Conservation (phyloP, 177 flowering plant genomes). For the Vitis hybrid region DNA sequence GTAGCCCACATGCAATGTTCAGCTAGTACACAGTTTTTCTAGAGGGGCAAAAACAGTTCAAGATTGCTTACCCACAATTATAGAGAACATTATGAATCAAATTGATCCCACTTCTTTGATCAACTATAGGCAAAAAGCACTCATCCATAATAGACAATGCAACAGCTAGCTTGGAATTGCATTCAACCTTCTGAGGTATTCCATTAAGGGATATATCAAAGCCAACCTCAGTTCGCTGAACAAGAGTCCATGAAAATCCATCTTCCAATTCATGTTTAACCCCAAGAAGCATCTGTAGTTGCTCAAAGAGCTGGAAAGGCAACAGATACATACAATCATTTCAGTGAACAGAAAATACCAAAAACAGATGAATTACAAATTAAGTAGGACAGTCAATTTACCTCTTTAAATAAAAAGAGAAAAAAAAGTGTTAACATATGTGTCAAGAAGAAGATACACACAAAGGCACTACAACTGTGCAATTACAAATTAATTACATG, state of each 20-base stretch:
- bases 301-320: constrained; percentile 50
- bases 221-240: constrained; percentile 42
- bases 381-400: too few relatives aligned
- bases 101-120: constrained; percentile 65
- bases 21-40: background rate
- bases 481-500: too few relatives aligned
- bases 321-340: constrained; percentile 2
- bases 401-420: too few relatives aligned
- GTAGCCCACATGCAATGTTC: background rate
- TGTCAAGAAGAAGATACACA: too few relatives aligned
- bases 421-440: too few relatives aligned
- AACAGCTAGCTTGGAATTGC: constrained; percentile 76
- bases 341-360: too few relatives aligned
- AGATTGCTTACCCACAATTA: constrained; percentile 67
- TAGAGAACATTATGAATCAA: constrained; percentile 67
- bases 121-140: constrained; percentile 73
- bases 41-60: constrained; percentile 4
- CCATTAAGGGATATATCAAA: constrained; percentile 21
- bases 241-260: constrained; percentile 68
- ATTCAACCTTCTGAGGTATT: constrained; percentile 36
- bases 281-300: constrained; percentile 57
- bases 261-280: constrained; percentile 56
- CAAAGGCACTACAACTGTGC: too few relatives aligned
- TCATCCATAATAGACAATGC: constrained; percentile 72
- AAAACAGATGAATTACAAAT: too few relatives aligned